Evolutionary conservation across 768 basidiomycete species (phyloP), one percentile per base, ranked within the genome.

Genomic region (Tulasnella sp.): DNA sequence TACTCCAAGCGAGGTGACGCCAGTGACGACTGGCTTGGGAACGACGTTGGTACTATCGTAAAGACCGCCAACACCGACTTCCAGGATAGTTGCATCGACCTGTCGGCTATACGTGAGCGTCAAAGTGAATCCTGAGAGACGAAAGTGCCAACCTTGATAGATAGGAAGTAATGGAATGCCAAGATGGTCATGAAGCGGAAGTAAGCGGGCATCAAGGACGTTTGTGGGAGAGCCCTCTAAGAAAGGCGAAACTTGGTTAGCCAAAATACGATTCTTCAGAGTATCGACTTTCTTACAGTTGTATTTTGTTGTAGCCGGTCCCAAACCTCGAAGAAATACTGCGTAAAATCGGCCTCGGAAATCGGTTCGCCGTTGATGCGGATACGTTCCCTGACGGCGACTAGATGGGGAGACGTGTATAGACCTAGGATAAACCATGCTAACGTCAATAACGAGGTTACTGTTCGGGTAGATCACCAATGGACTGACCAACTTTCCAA

Each of bases 21-120:
- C 97, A 7, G 96, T 93, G 34, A 91, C 91, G n/a, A 96, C 81
- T 0, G 97, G 97, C 76, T 87, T 88, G 0, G 95, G 96, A 14
- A 99, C 94, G 78, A 97, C 89, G 79, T 99, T 99, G 36, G 97
- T 99, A 80, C 94, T 94, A 81, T 99, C 97, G 81, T 93, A 93
- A 29, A 88, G 87, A 12, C 97, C 97, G 29, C 97, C 97, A 25
- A 99, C 91, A 11, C 97, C 97, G 45, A 99, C 97, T 86, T 99
- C 97, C 31, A 99, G 86, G 74, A 99, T 88, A 0, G 96, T 94
- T 3, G 94, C 95, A 79, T 96, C 90, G 6, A 99, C 89, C 85
- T 87, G 79, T 4, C 76, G 75, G 0, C n/a, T 52, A 15, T 17
- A 40, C 38, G 69, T 67, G 22, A 45, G 9, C n/a, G 79, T 45